Percentiles rank a stretch among this genome's conserved stretches.
phyloP scores from a whole-genome alignment of 2,329 filamentous ascomycete species.

The Neofusicoccum sp. region DNA sequence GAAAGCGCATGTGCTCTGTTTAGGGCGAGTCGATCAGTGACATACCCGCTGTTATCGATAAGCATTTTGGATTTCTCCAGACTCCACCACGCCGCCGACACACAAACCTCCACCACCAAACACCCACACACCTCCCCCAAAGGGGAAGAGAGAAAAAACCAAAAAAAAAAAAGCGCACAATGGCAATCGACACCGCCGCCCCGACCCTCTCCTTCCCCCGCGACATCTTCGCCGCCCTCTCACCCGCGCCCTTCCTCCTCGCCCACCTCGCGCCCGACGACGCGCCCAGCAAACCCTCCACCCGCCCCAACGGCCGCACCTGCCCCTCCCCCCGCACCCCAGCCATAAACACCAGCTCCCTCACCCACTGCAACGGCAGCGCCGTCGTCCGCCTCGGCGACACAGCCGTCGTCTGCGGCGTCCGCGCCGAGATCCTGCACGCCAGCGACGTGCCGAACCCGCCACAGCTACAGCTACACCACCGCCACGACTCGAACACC shows the following conservation, averaged over 20 bases:
- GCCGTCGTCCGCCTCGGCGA: conserved; percentile 85
- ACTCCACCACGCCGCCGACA: neutral
- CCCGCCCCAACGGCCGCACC: conserved; percentile 78
- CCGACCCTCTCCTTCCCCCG: conserved; percentile 53
- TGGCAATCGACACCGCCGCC: conserved; percentile 7
- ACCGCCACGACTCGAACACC: conserved; percentile 20
- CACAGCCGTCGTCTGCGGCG: conserved; percentile 91
- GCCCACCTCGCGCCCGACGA: conserved; percentile 69
- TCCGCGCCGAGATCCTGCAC: conserved; percentile 80
- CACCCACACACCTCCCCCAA: neutral
- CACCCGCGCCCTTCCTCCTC: conserved; percentile 84
- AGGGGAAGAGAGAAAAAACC: too few relatives aligned
- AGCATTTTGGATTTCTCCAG: conserved; percentile 1
- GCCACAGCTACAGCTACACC: conserved; percentile 22
- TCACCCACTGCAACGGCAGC: conserved; percentile 87
- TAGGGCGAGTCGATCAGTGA: neutral
- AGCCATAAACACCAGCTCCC: conserved; percentile 76
- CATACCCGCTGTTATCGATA: neutral
- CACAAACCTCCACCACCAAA: neutral
- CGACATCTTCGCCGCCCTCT: conserved; percentile 82
- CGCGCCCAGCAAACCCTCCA: conserved; percentile 50
- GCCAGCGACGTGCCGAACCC: conserved; percentile 71
- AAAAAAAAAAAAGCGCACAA: neutral
- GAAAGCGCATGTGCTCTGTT: neutral
- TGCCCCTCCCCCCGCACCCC: conserved; percentile 68